These are phyloP conservation scores for Pterula multifida DNA, from an alignment of 1,284 basidiomycete species.

Conservation along the genomic window DNA sequence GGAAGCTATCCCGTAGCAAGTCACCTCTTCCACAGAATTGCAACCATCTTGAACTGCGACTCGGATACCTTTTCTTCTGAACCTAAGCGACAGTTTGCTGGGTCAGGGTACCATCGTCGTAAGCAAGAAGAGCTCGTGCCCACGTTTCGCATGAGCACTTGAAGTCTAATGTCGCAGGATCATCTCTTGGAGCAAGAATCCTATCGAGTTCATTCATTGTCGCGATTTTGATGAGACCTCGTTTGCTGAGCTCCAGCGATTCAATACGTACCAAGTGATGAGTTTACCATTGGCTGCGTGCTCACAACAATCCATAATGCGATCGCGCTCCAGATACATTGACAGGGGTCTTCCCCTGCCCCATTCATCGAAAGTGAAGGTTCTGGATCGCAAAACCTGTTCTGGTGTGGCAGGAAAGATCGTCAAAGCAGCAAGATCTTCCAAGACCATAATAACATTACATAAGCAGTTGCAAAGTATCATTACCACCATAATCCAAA, in stretches of 20 bases:
- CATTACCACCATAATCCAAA: neutral
- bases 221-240: too few species aligned
- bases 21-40: slow-evolving; percentile 12
- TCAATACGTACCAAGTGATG: slow-evolving; percentile 22
- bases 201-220: too few species aligned
- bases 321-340: slow-evolving; percentile 23
- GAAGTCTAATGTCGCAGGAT: slow-evolving; percentile 27
- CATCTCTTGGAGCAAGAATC: slow-evolving; percentile 28
- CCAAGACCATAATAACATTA: neutral
- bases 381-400: slow-evolving; percentile 22
- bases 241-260: too few species aligned
- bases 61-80: slow-evolving; percentile 16
- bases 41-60: slow-evolving; percentile 11
- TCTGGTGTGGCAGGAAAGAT: slow-evolving; percentile 18
- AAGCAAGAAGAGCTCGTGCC: slow-evolving; percentile 8
- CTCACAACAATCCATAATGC: slow-evolving; percentile 20
- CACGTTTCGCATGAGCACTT: slow-evolving; percentile 35
- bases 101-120: slow-evolving; percentile 1
- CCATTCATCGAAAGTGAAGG: slow-evolving; percentile 23
- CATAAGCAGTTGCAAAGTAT: neutral
- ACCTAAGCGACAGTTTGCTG: slow-evolving; percentile 5
- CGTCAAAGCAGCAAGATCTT: slow-evolving; percentile 5
- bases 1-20: slow-evolving; percentile 26
- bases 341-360: slow-evolving; percentile 20
- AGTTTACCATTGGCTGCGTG: slow-evolving; percentile 24